Evolutionary conservation across 192 early-diverging fungal genomes (phyloP).

Genomic region (Coemansia sp.): DNA sequence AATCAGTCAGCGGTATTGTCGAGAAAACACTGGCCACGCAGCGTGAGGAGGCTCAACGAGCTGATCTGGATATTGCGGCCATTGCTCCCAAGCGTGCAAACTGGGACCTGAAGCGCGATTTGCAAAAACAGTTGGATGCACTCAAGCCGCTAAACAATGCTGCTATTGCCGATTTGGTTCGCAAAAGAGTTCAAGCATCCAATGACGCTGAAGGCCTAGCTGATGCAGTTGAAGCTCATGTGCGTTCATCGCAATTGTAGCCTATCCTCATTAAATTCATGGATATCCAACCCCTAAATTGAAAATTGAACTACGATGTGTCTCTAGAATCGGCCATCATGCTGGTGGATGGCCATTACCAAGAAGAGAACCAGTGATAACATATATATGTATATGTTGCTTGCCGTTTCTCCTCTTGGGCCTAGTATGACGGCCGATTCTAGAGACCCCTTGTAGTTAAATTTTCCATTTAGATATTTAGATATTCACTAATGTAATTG

Average conservation of each 20-base stretch:
- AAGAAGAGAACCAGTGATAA: no score
- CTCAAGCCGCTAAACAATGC: conserved; percentile 72
- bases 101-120: conserved; percentile 89
- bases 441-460: not conserved
- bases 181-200: conserved; percentile 55
- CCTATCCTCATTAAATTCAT: no score
- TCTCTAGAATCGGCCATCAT: no score
- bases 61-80: conserved; percentile 68
- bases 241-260: not conserved
- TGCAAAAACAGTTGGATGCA: conserved; percentile 74
- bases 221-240: conserved; percentile 24
- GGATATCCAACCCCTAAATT: no score
- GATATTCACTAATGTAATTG: no score
- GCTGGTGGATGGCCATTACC: no score
- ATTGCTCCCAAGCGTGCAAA: conserved; percentile 87
- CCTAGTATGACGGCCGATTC: no score
- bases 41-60: conserved; percentile 2
- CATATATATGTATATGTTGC: no score
- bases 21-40: conserved; percentile 22
- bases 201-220: conserved; percentile 19
- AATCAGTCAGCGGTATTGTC: conserved; percentile 17
- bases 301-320: no score
- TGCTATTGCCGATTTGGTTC: conserved; percentile 77
- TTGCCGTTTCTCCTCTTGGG: no score
- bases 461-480: not conserved